phyloP scores from a whole-genome alignment of 2,329 filamentous ascomycete genomes.

The Annulohypoxylon truncatum region DNA sequence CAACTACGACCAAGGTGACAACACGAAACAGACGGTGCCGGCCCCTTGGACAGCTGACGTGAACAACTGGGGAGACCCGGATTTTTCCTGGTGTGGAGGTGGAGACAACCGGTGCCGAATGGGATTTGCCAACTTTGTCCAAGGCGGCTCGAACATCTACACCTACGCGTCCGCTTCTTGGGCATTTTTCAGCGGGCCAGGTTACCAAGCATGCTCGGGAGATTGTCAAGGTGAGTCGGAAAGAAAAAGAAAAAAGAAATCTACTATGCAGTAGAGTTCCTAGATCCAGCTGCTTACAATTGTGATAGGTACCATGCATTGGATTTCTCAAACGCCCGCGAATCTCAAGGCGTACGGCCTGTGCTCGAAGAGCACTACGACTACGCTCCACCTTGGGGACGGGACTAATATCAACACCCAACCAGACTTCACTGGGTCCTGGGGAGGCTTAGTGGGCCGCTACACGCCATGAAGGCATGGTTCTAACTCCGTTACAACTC shows the following conservation, averaged over 20 bases:
- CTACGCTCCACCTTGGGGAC: conserved; percentile 52
- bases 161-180: conserved; percentile 58
- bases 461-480: conserved; percentile 48
- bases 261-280: too few relatives aligned
- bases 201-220: conserved; percentile 51
- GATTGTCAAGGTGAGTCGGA: conserved; percentile 52
- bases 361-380: conserved; percentile 55
- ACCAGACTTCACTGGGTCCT: conserved; percentile 52
- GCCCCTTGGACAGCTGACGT: conserved; percentile 55
- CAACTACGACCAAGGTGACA: conserved; percentile 60
- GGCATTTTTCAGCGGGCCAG: conserved; percentile 57
- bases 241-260: conserved; percentile 17
- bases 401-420: conserved; percentile 50
- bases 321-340: conserved; percentile 52
- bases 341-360: conserved; percentile 57
- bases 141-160: conserved; percentile 56
- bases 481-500: conserved; percentile 1
- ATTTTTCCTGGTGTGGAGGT: conserved; percentile 55
- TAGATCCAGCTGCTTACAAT: conserved; percentile 25
- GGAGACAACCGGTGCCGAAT: conserved; percentile 56
- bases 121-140: conserved; percentile 57
- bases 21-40: conserved; percentile 52
- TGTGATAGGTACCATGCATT: conserved; percentile 53
- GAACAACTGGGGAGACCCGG: conserved; percentile 55
- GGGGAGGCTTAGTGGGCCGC: conserved; percentile 54